Percentiles rank a stretch among this genome's conserved stretches.
Conservation (phyloP, 2,329 filamentous ascomycete species). For the Ophiostoma ips region DNA sequence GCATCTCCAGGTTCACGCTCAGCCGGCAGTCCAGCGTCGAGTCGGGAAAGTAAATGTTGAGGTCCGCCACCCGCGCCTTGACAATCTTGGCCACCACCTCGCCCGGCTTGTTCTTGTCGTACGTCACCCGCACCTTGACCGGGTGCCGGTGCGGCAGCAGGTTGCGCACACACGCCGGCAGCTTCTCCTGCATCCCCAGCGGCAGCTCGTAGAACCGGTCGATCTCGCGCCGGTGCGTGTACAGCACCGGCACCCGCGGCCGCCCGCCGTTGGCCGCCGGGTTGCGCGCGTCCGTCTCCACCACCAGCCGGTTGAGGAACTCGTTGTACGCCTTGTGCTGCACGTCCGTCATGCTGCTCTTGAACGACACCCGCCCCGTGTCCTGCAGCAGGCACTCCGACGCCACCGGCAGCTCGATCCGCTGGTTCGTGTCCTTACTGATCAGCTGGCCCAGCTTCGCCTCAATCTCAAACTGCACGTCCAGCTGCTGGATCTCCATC, state of each 20-base stretch:
- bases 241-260: constrained; percentile 53
- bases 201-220: constrained; percentile 76
- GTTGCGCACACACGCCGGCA: constrained; percentile 50
- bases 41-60: constrained; percentile 72
- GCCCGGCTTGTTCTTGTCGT: constrained; percentile 50
- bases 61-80: constrained; percentile 74
- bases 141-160: constrained; percentile 43
- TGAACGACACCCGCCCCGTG: constrained; percentile 46
- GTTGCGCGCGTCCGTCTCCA: constrained; percentile 41
- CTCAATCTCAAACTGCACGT: constrained; percentile 79
- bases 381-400: constrained; percentile 58
- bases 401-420: constrained; percentile 51
- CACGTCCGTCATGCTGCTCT: constrained; percentile 78
- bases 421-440: constrained; percentile 54
- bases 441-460: constrained; percentile 80
- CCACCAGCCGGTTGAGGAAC: constrained; percentile 61
- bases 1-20: constrained; percentile 89
- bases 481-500: constrained; percentile 45
- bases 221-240: constrained; percentile 72
- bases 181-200: constrained; percentile 37
- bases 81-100: constrained; percentile 70
- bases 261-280: constrained; percentile 27
- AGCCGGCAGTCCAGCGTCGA: constrained; percentile 79
- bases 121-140: constrained; percentile 58
- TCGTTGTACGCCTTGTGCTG: constrained; percentile 78